Conservation (phyloP, 192 early-diverging fungal genomes). For the Phlyctochytrium arcticum region DNA sequence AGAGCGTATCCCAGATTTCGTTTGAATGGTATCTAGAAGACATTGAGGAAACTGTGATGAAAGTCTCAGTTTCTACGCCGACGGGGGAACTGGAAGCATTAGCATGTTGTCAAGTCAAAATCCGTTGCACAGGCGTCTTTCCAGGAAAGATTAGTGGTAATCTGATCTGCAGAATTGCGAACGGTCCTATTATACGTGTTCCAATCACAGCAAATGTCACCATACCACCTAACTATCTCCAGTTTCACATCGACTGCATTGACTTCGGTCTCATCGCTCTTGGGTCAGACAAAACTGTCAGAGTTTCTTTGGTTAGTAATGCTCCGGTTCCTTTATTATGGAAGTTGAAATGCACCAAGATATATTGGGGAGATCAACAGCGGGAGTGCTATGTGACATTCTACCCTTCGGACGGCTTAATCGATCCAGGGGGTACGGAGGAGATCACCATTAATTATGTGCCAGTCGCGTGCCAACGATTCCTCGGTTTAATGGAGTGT, state of each 20-base stretch:
- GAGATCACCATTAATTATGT: slow-evolving; percentile 29
- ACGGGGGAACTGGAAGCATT: background rate
- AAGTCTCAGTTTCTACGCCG: background rate
- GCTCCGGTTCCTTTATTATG: slow-evolving; percentile 25
- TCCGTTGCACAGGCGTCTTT: slow-evolving; percentile 11
- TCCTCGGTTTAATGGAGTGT: slow-evolving; percentile 29
- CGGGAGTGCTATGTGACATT: slow-evolving; percentile 26
- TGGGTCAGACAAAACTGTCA: slow-evolving; percentile 15
- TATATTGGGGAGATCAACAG: background rate
- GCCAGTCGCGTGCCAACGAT: slow-evolving; percentile 37
- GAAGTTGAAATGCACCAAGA: slow-evolving; percentile 6
- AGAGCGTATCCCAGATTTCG: slow-evolving; percentile 33
- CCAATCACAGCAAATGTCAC: slow-evolving; percentile 25
- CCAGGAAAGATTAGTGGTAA: slow-evolving; percentile 26
- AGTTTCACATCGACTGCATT: slow-evolving; percentile 26
- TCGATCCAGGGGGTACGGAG: slow-evolving; percentile 18
- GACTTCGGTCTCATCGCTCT: slow-evolving; percentile 51
- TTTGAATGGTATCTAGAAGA: slow-evolving; percentile 27
- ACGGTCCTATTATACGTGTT: slow-evolving; percentile 29
- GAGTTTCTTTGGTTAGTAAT: slow-evolving; percentile 35
- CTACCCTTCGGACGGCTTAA: slow-evolving; percentile 22
- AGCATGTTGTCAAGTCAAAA: background rate
- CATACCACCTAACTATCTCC: slow-evolving; percentile 19
- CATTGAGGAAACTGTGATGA: slow-evolving; percentile 21
- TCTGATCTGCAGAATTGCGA: slow-evolving; percentile 33